These are phyloP conservation scores for Fusarium miscanthi DNA, from an alignment of 2,329 filamentous ascomycete genomes.

Conservation along the genomic window DNA sequence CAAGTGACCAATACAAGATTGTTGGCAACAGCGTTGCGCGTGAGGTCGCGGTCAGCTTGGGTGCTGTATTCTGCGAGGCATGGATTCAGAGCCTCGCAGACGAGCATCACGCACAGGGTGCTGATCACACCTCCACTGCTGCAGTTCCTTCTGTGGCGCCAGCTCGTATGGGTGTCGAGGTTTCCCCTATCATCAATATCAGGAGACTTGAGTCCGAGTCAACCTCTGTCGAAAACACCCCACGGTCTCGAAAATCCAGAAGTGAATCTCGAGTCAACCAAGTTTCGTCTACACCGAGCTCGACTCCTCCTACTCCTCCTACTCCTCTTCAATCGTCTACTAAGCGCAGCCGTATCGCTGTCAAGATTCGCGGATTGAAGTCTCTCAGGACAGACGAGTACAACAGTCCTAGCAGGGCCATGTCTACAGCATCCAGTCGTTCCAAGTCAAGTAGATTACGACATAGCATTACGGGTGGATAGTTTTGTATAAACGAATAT, in stretches of 20 bases:
- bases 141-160: neutral
- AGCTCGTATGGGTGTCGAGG: slow-evolving; percentile 18
- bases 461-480: slow-evolving; percentile 9
- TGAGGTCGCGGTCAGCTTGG: slow-evolving; percentile 73
- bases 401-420: neutral
- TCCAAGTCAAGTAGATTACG: slow-evolving; percentile 27
- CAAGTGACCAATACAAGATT: slow-evolving; percentile 69
- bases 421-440: neutral
- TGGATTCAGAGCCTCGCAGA: slow-evolving; percentile 45
- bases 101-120: slow-evolving; percentile 13
- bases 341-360: slow-evolving; percentile 14
- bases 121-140: neutral
- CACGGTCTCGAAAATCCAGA: slow-evolving; percentile 4
- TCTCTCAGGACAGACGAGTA: neutral
- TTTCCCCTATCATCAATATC: slow-evolving; percentile 8
- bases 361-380: slow-evolving; percentile 29
- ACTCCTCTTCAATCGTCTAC: neutral
- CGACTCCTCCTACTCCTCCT: neutral
- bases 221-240: neutral
- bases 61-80: slow-evolving; percentile 71
- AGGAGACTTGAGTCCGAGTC: slow-evolving; percentile 14
- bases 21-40: slow-evolving; percentile 83
- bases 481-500: neutral
- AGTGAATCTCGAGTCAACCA: slow-evolving; percentile 8
- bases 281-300: neutral